phyloP scores from a whole-genome alignment of 352 stramenopile genomes.

The Globisporangium irregulare region DNA sequence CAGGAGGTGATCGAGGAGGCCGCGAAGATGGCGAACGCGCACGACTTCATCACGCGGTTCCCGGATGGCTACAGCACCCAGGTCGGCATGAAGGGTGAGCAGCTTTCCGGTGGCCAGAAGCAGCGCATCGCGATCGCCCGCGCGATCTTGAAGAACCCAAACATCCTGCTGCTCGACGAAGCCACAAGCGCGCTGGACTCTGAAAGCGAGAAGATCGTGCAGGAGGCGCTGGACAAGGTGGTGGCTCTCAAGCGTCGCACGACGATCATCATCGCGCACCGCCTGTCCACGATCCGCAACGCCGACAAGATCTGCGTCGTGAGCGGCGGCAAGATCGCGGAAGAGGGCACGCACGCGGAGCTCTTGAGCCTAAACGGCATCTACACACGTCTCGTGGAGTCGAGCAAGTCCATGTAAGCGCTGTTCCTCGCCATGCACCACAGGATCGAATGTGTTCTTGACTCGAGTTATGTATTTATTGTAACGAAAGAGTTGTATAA shows the following conservation, averaged over 20 bases:
- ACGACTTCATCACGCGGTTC: conserved; percentile 84
- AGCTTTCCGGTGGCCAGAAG: conserved; percentile 91
- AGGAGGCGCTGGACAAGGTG: conserved; percentile 29
- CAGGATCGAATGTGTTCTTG: background rate
- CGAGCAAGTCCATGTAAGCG: conserved; percentile 1
- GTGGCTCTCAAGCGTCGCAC: conserved; percentile 44
- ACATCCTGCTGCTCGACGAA: conserved; percentile 53
- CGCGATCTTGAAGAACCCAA: conserved; percentile 54
- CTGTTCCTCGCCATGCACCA: background rate
- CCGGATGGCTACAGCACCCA: conserved; percentile 84
- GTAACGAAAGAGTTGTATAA: conserved; percentile 1
- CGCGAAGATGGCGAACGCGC: conserved; percentile 80
- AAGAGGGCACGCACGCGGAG: conserved; percentile 29
- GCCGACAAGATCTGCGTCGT: conserved; percentile 33
- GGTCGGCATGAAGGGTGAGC: conserved; percentile 54
- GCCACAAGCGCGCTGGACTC: conserved; percentile 86
- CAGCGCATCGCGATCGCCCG: conserved; percentile 90
- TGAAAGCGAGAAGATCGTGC: conserved; percentile 70
- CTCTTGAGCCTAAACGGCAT: conserved; percentile 20
- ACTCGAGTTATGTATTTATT: background rate
- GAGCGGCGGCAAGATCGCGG: conserved; percentile 22
- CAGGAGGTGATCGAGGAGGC: conserved; percentile 59
- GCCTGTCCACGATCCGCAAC: conserved; percentile 55
- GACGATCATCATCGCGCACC: conserved; percentile 85
- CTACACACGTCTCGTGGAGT: conserved; percentile 22